Evolutionary conservation across 2,329 filamentous ascomycete species (phyloP), one percentile per base, ranked within the genome.

Genomic region (Fusarium sp.): DNA sequence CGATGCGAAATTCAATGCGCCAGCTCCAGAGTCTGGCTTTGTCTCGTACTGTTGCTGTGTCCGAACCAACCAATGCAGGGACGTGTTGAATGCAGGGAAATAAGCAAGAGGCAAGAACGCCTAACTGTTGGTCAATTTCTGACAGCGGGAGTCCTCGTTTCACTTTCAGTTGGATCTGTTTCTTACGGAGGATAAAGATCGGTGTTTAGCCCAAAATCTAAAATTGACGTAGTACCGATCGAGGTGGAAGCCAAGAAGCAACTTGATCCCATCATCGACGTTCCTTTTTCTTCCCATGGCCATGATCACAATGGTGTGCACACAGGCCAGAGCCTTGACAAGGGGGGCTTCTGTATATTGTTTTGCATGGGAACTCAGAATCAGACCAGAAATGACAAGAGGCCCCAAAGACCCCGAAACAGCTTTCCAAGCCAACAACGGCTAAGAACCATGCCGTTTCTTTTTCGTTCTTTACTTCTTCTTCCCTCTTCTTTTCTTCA

Each of bases 1-100:
- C 65, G 58, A 49, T 51, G 52, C 54, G 61, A 67, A 58, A 60
- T 61, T 26, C n/a, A 44, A 50, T 31, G 26, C 37, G 43, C 59
- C 39, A 49, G 50, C 42, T 19, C 57, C 51, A 48, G 53, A 45
- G 26, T 56, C 28, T 55, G 46, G 53, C 50, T 41, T 52, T 53
- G 67, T 65, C 64, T 66, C 26, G 58, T 51, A 71, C 66, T 63
- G 39, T 30, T 46, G n/a, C 44, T 34, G 41, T 50, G 26, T 39
- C 52, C 31, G 41, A 42, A 42, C 61, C 55, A 25, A 42, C 34
- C 42, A 67, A 74, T 58, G 62, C 65, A 75, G 73, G 69, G 67
- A 68, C 71, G 42, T 49, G 58, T 53, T 44, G 60, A 59, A 58
- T 71, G 63, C 67, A 74, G 58, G 65, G 62, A 51, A 70, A 58